Base-by-base conservation (phyloP, 179 eudicot genomes). In the Corrigiola litoralis region DNA sequence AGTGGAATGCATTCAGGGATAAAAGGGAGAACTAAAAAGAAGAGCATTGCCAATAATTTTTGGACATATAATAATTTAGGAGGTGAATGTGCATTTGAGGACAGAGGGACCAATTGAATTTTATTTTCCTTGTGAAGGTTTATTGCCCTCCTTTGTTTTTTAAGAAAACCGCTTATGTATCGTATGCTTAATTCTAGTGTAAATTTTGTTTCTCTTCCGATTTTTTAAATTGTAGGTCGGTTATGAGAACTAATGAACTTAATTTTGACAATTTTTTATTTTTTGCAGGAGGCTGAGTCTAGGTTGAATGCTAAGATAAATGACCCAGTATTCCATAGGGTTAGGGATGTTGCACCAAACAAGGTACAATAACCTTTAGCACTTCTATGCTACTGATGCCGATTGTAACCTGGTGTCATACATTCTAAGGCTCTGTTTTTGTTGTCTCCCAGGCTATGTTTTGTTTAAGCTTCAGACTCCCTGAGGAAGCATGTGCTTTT, bases 281-380 rank as follows among this genome's bases (percentile, higher is more conserved):
- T n/a, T n/a, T 33, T 66, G 63, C 82, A 94, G 99, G 96, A 61
- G 52, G 96, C 92, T 1, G 97, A 94, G 72, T 65, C 89, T 65
- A 81, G 88, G 71, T 65, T 94, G 73, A 75, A 75, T 47, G 89
- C 92, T 54, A 63, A 64, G 46, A 86, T 94, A 65, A 74, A 36
- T 5, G 77, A 83, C 18, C 96, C 97, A 21, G 40, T 83, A 29
- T 86, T 94, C 80, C 95, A 90, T 67, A 82, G 84, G 75, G 97
- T 94, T 66, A 77, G 99, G 74, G 97, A 94, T 75, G 99, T 94
- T 74, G 97, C 99, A 61, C 99, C 99, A 53, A 90, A 94, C 87
- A 94, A 94, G 96, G 99, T 94, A 71, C 9, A 41, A 1, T 24
- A 28, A 10, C 9, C 7, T 28, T 34, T 38, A 37, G 24, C 27